Percentiles rank a stretch among this genome's conserved stretches.
These are phyloP conservation scores for Lactifluus volemus DNA, from an alignment of 768 basidiomycete species.

Conservation along the genomic window DNA sequence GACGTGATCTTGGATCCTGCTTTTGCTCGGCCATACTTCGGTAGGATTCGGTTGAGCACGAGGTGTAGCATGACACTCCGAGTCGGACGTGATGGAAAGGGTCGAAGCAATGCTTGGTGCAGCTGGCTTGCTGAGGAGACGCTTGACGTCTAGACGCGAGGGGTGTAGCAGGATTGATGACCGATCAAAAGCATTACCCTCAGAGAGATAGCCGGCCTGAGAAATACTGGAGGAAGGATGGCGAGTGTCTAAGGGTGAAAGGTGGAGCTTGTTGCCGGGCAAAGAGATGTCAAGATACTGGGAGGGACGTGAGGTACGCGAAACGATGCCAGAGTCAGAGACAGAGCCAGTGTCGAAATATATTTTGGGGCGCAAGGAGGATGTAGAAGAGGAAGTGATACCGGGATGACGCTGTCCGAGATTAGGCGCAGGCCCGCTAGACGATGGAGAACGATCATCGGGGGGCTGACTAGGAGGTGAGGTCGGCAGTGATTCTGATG, in stretches of 20 bases:
- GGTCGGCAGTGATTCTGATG: not conserved
- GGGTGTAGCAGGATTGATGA: slow-evolving; percentile 13
- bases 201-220: slow-evolving; percentile 12
- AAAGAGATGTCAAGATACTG: not conserved
- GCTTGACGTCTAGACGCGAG: slow-evolving; percentile 17
- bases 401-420: not conserved
- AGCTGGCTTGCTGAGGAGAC: slow-evolving; percentile 20
- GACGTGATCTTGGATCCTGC: not conserved
- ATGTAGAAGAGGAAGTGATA: not conserved
- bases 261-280: not conserved
- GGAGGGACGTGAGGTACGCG: not conserved
- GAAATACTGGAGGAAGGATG: slow-evolving; percentile 5
- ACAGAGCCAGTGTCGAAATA: slow-evolving; percentile 8
- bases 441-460: not conserved
- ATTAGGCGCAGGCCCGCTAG: not conserved
- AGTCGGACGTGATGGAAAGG: slow-evolving; percentile 18
- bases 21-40: slow-evolving; percentile 8
- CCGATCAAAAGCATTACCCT: slow-evolving; percentile 7
- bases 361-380: not conserved
- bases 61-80: slow-evolving; percentile 4
- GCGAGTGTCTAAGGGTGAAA: slow-evolving; percentile 1
- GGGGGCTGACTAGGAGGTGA: not conserved
- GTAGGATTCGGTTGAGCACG: not conserved
- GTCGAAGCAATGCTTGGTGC: slow-evolving; percentile 15
- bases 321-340: slow-evolving; percentile 12